These are phyloP conservation scores for Yamadazyma sp. DNA, from an alignment of 1,139 yeast genomes.

Conservation along the genomic window DNA sequence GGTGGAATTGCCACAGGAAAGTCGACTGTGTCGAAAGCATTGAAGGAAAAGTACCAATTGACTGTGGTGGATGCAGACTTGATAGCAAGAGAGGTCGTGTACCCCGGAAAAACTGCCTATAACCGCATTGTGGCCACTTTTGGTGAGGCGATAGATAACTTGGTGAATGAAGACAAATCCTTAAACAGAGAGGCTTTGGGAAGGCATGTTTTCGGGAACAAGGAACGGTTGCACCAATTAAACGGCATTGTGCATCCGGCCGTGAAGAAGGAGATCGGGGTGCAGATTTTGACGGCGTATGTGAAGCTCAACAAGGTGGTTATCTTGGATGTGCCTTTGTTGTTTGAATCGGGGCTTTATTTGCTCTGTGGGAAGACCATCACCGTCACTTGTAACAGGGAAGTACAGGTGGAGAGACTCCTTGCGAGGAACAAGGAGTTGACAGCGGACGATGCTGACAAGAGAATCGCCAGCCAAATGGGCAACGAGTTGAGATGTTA, in stretches of 20 bases:
- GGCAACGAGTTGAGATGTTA: conserved; percentile 54
- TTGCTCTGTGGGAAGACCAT: conserved; percentile 69
- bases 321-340: conserved; percentile 82
- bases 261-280: conserved; percentile 66
- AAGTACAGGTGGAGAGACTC: conserved; percentile 63
- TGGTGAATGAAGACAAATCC: conserved; percentile 45
- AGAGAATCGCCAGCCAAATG: conserved; percentile 80
- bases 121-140: conserved; percentile 63
- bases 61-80: conserved; percentile 85
- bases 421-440: conserved; percentile 67
- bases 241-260: conserved; percentile 90
- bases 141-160: conserved; percentile 50
- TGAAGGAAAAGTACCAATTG: conserved; percentile 51
- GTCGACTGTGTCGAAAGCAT: conserved; percentile 74
- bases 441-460: conserved; percentile 62
- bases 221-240: conserved; percentile 51
- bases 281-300: conserved; percentile 61
- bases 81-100: conserved; percentile 82
- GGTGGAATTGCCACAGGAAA: conserved; percentile 98
- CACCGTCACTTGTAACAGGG: conserved; percentile 63
- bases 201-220: conserved; percentile 70
- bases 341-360: conserved; percentile 79
- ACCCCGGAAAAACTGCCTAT: conserved; percentile 77
- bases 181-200: conserved; percentile 79
- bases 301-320: conserved; percentile 51